Base-by-base conservation (phyloP, 371 early-diverging fungal species). In the Syncephalastrum monosporum region DNA sequence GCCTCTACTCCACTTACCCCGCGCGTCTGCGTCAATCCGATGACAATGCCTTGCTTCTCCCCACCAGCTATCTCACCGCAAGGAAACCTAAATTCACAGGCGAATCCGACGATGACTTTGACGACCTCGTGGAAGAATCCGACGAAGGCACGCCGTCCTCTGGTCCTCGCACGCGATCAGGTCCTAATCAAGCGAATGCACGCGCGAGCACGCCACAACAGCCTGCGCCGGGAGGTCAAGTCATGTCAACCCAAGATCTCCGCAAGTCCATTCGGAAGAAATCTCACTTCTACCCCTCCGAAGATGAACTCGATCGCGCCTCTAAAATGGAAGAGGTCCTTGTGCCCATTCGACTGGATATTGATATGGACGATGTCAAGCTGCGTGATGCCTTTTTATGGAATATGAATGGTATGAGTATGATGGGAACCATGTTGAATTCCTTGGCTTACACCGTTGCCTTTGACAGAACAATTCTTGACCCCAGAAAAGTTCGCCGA, bases 401-500 rank as follows among this genome's bases (percentile, higher is more conserved):
- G 94, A 93, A 94, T 62, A 71, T 91, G 62, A 86, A 90, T 67
- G 91, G 83, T 81, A 70, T n/a, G 56, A 24, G 0, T 16, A n/a
- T 50, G 14, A 0, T 7, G 46, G 8, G 25, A n/a, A 12, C 4
- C 19, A 38, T 24, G 15, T 17, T 21, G 21, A 21, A 16, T 19
- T 50, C 7, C 50, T 42, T 49, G 38, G 21, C 12, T 47, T 38
- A 27, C 16, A 46, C 42, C 45, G 2, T 41, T 41, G 13, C 25
- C 15, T 47, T 55, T 51, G 7, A 16, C 59, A 85, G 94, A 97
- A 59, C 82, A 82, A 58, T 71, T 87, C n/a, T 70, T 94, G 51
- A 91, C 95, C 13, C 96, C 97, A 3, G 94, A 95, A 56, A 82
- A 90, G 60, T 96, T 96, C 83, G 97, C 95, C 8, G 88, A 91